Base-by-base conservation (phyloP, 768 basidiomycete genomes). In the Albatrellus ellisii region DNA sequence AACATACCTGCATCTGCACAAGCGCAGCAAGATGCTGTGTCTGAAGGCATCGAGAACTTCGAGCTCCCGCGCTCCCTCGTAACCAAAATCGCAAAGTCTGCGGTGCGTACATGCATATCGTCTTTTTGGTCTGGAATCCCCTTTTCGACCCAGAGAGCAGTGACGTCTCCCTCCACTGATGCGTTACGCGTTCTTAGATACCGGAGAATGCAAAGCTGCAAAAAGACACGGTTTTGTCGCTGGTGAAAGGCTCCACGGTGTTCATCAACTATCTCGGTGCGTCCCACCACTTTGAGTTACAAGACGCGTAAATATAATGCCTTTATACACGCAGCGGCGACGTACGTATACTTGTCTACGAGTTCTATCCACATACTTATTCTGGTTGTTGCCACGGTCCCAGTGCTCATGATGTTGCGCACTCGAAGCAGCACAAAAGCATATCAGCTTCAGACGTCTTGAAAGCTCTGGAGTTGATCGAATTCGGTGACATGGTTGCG, bases 221-320 rank as follows among this genome's bases (percentile, higher is more conserved):
- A 52, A 94, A 91, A 48, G 94, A 97, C 45, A 84, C 86, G 0
- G 77, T 91, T 0, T 58, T 84, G 1, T 86, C 89, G 10, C 67
- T 95, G 8, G 69, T 84, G 11, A 91, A 91, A 56, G 81, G 82
- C 24, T 88, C 91, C 3, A 92, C 92, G 0, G 83, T 97, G 39
- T 98, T 97, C 59, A 91, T 99, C 51, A 92, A 85, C 58, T 94
- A 91, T 52, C 66, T 98, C 6, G 81, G 92, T 83, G 57, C 51
- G 79, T 63, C 40, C 18, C 47, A 6, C n/a, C 47, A 36, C 14
- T 29, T 21, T 33, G 1, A 36, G 7, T 6, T 8, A 3, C 36
- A 15, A 11, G 17, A 2, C 14, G n/a, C 17, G 1, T n/a, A 36
- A 24, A 26, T 32, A 18, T 33, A 10, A 35, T 36, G 18, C 37